Evolutionary conservation across 108 stramenopile genomes (phyloP).

Genomic region (Cyclotella sp.): DNA sequence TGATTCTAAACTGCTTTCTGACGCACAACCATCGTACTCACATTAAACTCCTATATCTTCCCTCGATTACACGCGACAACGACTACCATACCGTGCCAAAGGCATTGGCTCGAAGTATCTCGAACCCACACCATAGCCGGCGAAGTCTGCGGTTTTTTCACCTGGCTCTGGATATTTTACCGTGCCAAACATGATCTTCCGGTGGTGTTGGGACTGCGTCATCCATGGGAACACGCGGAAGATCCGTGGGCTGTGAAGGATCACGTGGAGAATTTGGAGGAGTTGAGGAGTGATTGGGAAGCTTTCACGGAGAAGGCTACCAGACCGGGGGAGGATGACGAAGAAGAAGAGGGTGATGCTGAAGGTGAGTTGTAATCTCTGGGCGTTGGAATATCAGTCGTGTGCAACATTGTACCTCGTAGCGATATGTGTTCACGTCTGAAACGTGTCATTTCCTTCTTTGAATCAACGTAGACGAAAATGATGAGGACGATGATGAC

Average conservation of each 20-base stretch:
- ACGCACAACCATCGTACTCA: too few relatives aligned
- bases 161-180: slow-evolving; percentile 89
- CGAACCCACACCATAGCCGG: slow-evolving; percentile 47
- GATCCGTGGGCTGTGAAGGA: slow-evolving; percentile 49
- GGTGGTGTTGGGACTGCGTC: slow-evolving; percentile 75
- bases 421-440: too few relatives aligned
- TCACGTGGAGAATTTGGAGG: slow-evolving; percentile 56
- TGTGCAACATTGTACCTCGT: not conserved
- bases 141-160: slow-evolving; percentile 76
- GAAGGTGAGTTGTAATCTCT: slow-evolving; percentile 25
- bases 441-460: not conserved
- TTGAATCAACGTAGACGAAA: slow-evolving; percentile 1
- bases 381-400: not conserved
- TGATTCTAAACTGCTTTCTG: too few relatives aligned
- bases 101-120: slow-evolving; percentile 58
- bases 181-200: slow-evolving; percentile 74
- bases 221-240: slow-evolving; percentile 86
- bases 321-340: slow-evolving; percentile 73
- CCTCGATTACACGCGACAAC: not conserved
- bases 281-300: slow-evolving; percentile 63
- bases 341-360: slow-evolving; percentile 68
- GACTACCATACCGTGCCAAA: not conserved
- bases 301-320: slow-evolving; percentile 53
- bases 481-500: slow-evolving; percentile 28
- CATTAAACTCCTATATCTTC: not conserved